These are phyloP conservation scores for Ciborinia camelliae DNA, from an alignment of 2,329 filamentous ascomycete species.

Conservation along the genomic window DNA sequence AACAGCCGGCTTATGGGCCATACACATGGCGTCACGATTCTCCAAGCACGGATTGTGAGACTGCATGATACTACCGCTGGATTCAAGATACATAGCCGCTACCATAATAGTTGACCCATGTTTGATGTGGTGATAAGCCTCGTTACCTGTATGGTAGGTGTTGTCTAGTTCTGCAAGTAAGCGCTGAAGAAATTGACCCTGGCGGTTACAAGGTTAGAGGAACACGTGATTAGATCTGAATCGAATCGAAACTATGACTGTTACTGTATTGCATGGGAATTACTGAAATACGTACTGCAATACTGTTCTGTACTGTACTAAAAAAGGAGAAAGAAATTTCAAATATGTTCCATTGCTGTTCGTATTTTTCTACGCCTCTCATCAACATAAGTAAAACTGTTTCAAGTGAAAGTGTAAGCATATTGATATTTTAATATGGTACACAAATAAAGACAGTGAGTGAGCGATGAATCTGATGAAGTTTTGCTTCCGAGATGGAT, in stretches of 20 bases:
- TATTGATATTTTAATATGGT: background rate
- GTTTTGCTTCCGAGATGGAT: background rate
- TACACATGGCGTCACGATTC: conserved; percentile 17
- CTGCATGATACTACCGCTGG: conserved; percentile 21
- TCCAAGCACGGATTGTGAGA: conserved; percentile 10
- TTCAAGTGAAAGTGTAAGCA: background rate
- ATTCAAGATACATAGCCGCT: conserved; percentile 18
- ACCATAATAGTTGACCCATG: conserved; percentile 14
- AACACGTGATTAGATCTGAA: conserved; percentile 6
- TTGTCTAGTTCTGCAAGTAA: conserved; percentile 15
- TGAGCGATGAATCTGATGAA: too few species aligned
- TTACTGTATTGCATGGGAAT: too few species aligned
- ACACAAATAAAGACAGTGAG: background rate
- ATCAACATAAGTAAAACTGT: background rate
- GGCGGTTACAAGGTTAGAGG: conserved; percentile 10
- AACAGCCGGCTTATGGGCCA: conserved; percentile 15
- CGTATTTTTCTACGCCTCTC: background rate
- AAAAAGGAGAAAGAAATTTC: too few species aligned
- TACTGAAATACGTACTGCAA: too few species aligned
- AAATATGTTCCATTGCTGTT: background rate
- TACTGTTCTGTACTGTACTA: too few species aligned
- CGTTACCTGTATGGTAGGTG: conserved; percentile 18
- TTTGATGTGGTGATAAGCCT: conserved; percentile 21
- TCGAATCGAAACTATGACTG: background rate
- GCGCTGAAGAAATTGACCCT: conserved; percentile 17